Conservation (phyloP, 768 basidiomycete genomes). For the Tephrocybe sp. region DNA sequence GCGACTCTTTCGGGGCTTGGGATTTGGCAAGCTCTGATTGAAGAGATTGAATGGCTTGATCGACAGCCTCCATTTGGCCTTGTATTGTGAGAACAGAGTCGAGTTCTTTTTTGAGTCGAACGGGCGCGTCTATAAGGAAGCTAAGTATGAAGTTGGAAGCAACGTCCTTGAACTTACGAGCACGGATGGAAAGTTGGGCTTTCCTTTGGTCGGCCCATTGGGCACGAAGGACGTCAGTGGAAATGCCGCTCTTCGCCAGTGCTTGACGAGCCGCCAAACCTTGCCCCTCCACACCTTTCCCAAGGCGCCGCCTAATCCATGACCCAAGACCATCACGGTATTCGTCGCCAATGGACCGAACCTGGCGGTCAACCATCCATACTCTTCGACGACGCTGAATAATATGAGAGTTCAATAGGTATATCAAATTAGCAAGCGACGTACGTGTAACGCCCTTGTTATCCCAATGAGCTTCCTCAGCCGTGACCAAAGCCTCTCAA, state of each 20-base stretch:
- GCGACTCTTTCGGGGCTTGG: constrained; percentile 1
- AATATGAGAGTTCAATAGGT: background rate
- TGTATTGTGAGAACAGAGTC: background rate
- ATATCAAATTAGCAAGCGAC: constrained; percentile 12
- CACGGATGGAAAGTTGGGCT: background rate
- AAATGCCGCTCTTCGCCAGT: background rate
- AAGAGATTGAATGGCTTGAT: constrained; percentile 18
- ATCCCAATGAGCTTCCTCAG: constrained; percentile 33
- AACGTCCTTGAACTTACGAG: background rate
- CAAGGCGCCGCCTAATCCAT: too few species aligned
- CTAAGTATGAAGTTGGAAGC: background rate
- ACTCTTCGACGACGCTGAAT: background rate
- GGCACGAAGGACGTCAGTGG: background rate
- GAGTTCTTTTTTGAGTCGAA: background rate
- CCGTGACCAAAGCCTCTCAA: constrained; percentile 32
- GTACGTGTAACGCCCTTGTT: constrained; percentile 29
- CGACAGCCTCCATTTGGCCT: constrained; percentile 5
- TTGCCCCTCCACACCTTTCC: background rate
- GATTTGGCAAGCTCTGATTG: background rate
- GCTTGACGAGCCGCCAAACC: background rate
- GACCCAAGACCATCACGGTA: too few species aligned
- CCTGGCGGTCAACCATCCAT: background rate
- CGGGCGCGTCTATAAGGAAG: background rate
- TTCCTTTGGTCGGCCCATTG: background rate
- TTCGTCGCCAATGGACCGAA: too few species aligned